Base-by-base conservation (phyloP, 2,329 filamentous ascomycete species). In the Elsinoe fawcettii region DNA sequence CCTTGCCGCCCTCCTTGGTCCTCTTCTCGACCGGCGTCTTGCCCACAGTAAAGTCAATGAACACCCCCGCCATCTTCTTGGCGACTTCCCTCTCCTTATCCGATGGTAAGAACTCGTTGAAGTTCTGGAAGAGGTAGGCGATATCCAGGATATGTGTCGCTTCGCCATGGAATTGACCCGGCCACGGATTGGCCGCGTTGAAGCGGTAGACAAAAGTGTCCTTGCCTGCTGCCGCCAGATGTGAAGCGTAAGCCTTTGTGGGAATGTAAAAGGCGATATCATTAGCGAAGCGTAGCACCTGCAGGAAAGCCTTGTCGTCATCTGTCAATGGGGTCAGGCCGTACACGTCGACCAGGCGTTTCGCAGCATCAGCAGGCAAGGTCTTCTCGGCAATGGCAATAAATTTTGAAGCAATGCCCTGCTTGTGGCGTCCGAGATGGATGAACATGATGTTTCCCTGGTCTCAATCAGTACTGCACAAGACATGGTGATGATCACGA, bases 181-280 rank as follows among this genome's bases (percentile, higher is more conserved):
- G 68, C 73, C 74, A 78, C 0, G 75, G 74, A 58, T 77, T 78
- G 0, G 66, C 67, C 57, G 77, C 75, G 57, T 77, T 76, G 68
- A 78, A 77, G 46, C 73, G 69, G 60, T 75, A 76, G 5, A 73
- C 66, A 58, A 72, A 73, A 65, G 49, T 23, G 22, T 47, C 27
- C 22, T 37, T 54, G 16, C 56, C 49, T 4, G 34, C 39, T 1
- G 46, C 46, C 5, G 49, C 49, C 22, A 58, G 47, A 20, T 53
- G 32, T 8, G 37, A n/a, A 2, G 75, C 76, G 25, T 75, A 72
- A 14, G 71, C 66, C 14, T 73, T 60, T 0, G 71, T 71, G 0
- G 77, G 70, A 1, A 74, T 73, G 55, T 74, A 74, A 65, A 77
- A 80, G 6, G 65, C 65, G 32, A 78, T 71, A 56, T 80, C 78